A percentile compares a stretch with the other conserved stretches of the same genome.
Conservation (phyloP, 108 stramenopile genomes). For the Craspedostauros australis region DNA sequence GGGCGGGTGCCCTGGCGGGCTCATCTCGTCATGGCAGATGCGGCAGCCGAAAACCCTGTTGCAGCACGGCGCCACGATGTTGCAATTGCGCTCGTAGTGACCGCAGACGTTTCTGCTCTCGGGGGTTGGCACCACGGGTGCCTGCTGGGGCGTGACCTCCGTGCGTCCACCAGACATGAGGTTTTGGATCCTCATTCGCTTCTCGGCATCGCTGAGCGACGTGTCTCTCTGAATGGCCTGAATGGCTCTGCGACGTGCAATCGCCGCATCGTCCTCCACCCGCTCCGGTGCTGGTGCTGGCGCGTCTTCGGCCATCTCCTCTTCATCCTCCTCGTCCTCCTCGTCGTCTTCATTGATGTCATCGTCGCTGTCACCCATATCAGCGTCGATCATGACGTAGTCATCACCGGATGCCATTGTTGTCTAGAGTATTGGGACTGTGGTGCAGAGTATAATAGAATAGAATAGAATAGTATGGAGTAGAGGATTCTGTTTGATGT, state of each 20-base stretch:
- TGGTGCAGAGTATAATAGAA: no score
- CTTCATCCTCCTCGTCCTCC: constrained; percentile 23
- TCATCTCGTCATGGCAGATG: constrained; percentile 83
- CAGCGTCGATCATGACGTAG: constrained; percentile 29
- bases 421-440: no score
- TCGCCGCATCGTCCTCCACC: constrained; percentile 49
- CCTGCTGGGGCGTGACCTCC: constrained; percentile 27
- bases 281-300: constrained; percentile 6
- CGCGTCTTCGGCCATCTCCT: constrained; percentile 18
- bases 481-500: no score
- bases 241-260: constrained; percentile 63
- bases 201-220: constrained; percentile 54
- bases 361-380: constrained; percentile 20
- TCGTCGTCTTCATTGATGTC: constrained; percentile 21
- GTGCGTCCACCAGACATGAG: constrained; percentile 69
- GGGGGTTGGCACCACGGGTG: constrained; percentile 30
- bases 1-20: constrained; percentile 61
- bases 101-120: constrained; percentile 43
- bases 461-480: no score
- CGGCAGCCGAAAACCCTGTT: constrained; percentile 73
- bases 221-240: constrained; percentile 70
- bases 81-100: constrained; percentile 78
- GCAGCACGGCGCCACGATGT: constrained; percentile 80
- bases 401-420: constrained; percentile 25
- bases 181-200: constrained; percentile 60